Conservation (phyloP, 2,329 filamentous ascomycete genomes). For the Diaporthe nobilis region DNA sequence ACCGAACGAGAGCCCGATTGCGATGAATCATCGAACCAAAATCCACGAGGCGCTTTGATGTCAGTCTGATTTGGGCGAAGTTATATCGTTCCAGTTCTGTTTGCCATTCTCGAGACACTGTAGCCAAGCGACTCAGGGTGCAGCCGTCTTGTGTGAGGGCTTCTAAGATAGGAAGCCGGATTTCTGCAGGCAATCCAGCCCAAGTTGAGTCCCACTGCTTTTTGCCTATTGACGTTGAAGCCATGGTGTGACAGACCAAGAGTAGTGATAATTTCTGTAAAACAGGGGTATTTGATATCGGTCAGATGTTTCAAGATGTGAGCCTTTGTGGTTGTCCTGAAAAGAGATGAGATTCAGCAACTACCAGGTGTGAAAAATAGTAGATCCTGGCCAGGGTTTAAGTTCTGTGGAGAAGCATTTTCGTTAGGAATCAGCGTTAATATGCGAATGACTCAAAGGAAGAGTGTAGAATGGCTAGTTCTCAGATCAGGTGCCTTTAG, state of each 20-base stretch:
- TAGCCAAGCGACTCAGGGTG: constrained; percentile 45
- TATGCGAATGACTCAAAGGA: too few species aligned
- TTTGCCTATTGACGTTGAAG: constrained; percentile 39
- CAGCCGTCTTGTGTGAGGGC: constrained; percentile 45
- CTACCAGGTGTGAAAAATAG: too few species aligned
- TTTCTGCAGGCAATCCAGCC: constrained; percentile 46
- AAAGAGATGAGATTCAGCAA: too few species aligned
- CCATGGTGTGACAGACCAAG: constrained; percentile 40
- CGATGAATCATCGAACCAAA: constrained; percentile 49
- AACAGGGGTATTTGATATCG: background rate
- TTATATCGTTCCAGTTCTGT: constrained; percentile 48
- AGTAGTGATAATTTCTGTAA: background rate
- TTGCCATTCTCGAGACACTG: constrained; percentile 53
- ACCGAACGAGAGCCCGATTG: constrained; percentile 48
- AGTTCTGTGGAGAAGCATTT: too few species aligned
- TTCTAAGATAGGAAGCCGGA: constrained; percentile 46
- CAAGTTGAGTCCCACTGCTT: constrained; percentile 40
- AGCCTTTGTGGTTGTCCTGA: too few species aligned
- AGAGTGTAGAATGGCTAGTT: too few species aligned
- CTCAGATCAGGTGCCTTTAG: too few species aligned
- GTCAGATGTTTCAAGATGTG: too few species aligned
- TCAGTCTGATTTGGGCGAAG: constrained; percentile 51
- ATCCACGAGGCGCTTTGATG: constrained; percentile 48
- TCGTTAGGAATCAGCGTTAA: too few species aligned
- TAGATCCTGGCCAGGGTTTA: too few species aligned